Percentiles rank a stretch among this genome's conserved stretches.
Conservation (phyloP, 2,329 filamentous ascomycete genomes). For the Fragosphaeria purpurea region DNA sequence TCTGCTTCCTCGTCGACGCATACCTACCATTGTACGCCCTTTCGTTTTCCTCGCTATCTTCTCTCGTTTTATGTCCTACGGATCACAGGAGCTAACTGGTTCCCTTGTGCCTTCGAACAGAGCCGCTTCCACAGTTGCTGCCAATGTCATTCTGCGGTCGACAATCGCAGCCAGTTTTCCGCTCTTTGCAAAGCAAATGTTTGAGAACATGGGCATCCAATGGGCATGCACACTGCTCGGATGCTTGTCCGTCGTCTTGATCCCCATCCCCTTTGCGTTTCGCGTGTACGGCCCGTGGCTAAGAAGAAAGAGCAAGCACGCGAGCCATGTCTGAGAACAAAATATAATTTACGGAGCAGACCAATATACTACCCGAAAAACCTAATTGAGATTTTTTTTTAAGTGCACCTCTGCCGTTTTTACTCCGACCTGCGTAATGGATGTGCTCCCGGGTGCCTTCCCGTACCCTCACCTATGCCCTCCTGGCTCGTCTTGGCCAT, state of each 20-base stretch:
- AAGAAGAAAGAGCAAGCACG: too few species aligned
- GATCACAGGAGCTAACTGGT: background rate
- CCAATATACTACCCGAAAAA: too few species aligned
- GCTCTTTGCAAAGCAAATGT: slow-evolving; percentile 26
- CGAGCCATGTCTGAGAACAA: too few species aligned
- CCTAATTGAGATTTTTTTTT: too few species aligned
- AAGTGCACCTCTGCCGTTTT: too few species aligned
- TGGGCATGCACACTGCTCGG: slow-evolving; percentile 29
- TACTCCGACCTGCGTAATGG: too few species aligned
- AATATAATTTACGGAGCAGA: too few species aligned
- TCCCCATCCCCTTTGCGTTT: slow-evolving; percentile 27
- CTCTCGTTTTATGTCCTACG: background rate
- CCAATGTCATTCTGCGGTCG: slow-evolving; percentile 27
- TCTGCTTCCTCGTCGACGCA: slow-evolving; percentile 26
- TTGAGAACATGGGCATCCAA: slow-evolving; percentile 24
- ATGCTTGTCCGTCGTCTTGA: slow-evolving; percentile 24
- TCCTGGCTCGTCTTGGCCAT: too few species aligned
- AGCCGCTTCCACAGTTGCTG: slow-evolving; percentile 26
- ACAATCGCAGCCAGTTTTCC: slow-evolving; percentile 25
- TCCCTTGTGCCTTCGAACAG: slow-evolving; percentile 9
- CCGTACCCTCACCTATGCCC: too few species aligned
- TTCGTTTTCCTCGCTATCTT: background rate
- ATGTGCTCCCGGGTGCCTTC: too few species aligned
- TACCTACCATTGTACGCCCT: slow-evolving; percentile 28
- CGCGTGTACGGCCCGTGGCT: slow-evolving; percentile 21